Conservation (phyloP, 768 basidiomycete species). For the Austroboletus eburneus region DNA sequence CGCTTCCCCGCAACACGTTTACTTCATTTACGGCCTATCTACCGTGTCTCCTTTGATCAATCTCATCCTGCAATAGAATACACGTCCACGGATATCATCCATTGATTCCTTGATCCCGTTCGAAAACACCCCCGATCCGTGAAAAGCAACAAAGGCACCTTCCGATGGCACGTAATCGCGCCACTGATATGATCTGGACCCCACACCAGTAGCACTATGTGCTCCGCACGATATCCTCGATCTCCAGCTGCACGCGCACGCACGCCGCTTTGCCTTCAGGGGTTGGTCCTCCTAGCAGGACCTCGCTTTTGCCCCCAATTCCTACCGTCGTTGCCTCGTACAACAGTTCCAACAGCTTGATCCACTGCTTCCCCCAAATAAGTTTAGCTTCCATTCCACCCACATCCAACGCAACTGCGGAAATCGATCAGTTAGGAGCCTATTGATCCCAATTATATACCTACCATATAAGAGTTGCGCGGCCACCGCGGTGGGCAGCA, state of each 20-base stretch:
- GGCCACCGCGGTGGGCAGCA: slow-evolving; percentile 57
- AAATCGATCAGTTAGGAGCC: slow-evolving; percentile 10
- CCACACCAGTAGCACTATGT: slow-evolving; percentile 13
- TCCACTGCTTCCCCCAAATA: slow-evolving; percentile 77
- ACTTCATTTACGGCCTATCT: slow-evolving; percentile 21
- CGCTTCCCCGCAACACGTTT: slow-evolving; percentile 27
- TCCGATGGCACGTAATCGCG: slow-evolving; percentile 13
- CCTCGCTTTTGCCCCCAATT: slow-evolving; percentile 33
- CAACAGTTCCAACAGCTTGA: slow-evolving; percentile 63
- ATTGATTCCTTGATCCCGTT: slow-evolving; percentile 1
- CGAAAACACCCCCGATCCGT: slow-evolving; percentile 1
- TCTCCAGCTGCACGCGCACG: slow-evolving; percentile 57
- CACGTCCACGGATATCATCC: slow-evolving; percentile 13
- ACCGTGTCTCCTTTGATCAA: slow-evolving; percentile 5
- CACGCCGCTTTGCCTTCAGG: slow-evolving; percentile 63
- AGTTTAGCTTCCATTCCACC: slow-evolving; percentile 55
- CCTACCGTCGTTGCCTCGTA: slow-evolving; percentile 62
- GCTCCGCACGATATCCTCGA: slow-evolving; percentile 55
- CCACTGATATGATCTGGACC: not conserved
- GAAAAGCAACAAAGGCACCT: slow-evolving; percentile 1
- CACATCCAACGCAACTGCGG: slow-evolving; percentile 65
- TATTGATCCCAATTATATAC: not conserved
- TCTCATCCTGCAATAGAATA: slow-evolving; percentile 6
- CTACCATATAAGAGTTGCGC: slow-evolving; percentile 66
- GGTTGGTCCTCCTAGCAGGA: slow-evolving; percentile 53